Percentiles rank a stretch among this genome's conserved stretches.
Evolutionary conservation across 495 filamentous ascomycete species (phyloP).

Genomic region (Diplogelasinospora grovesii): DNA sequence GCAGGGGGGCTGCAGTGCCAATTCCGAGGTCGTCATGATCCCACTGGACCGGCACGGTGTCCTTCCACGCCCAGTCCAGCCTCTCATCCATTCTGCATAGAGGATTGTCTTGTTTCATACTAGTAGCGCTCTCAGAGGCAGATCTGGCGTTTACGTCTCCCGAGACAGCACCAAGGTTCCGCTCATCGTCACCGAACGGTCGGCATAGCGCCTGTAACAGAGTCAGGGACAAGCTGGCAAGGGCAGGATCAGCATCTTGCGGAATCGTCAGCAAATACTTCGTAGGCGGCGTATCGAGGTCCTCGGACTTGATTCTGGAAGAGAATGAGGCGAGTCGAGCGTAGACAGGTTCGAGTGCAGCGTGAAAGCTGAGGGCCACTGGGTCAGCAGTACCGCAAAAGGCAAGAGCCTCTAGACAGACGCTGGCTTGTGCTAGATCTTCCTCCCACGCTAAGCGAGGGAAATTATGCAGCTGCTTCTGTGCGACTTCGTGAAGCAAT

Average conservation of each 20-base stretch:
- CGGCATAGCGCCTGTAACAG: not conserved
- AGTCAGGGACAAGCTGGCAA: not conserved
- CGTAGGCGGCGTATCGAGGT: not conserved
- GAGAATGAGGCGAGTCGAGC: not conserved
- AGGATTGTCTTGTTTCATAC: not conserved
- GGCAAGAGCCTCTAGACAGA: not conserved
- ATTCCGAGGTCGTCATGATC: not conserved
- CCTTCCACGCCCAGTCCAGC: not conserved
- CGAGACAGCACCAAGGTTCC: not conserved
- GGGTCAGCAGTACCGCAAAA: not conserved
- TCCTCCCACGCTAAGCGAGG: not conserved
- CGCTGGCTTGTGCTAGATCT: not conserved
- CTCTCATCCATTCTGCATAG: not conserved
- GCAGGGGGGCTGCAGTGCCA: not conserved
- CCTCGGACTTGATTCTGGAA: not conserved
- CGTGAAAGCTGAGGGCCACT: conserved; percentile 1
- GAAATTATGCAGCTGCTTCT: not conserved
- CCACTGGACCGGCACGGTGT: not conserved
- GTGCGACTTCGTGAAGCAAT: not conserved
- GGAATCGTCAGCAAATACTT: not conserved
- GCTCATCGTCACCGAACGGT: conserved; percentile 1
- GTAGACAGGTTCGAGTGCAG: not conserved
- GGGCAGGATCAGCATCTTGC: not conserved
- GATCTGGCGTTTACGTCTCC: no score
- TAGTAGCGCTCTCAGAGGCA: no score